Evolutionary conservation across 441 rosid species (phyloP).

Genomic region (Breynia disticha): DNA sequence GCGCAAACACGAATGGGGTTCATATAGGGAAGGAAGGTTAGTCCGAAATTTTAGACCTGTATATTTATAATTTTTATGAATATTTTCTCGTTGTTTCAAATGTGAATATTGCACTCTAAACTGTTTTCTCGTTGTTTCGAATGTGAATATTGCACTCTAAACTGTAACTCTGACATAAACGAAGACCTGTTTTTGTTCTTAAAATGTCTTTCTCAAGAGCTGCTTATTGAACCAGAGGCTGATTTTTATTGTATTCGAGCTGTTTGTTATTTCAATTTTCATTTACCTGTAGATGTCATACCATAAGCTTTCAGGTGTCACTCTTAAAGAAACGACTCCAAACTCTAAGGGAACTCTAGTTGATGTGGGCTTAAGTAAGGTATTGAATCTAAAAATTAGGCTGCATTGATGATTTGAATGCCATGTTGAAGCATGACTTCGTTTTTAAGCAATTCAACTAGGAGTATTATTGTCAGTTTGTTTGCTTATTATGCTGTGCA

Average conservation of each 20-base stretch:
- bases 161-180: background rate
- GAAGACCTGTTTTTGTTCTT: background rate
- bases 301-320: conserved; percentile 47
- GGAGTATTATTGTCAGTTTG: background rate
- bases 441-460: too few species aligned
- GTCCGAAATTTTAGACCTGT: background rate
- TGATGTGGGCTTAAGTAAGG: conserved; percentile 92
- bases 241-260: too few species aligned
- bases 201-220: background rate
- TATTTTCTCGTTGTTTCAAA: background rate
- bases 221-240: background rate
- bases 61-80: background rate
- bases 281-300: conserved; percentile 8
- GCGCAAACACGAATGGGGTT: conserved; percentile 92
- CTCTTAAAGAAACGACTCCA: conserved; percentile 43
- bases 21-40: conserved; percentile 67
- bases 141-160: background rate
- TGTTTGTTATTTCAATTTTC: background rate
- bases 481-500: conserved; percentile 27
- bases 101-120: background rate
- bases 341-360: conserved; percentile 47
- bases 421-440: too few species aligned
- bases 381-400: conserved; percentile 13
- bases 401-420: too few species aligned
- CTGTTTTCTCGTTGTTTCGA: background rate